A percentile compares a stretch with the other conserved stretches of the same genome.
phyloP scores from a whole-genome alignment of 78 protist species.

The Monocercomonoides exilis region DNA sequence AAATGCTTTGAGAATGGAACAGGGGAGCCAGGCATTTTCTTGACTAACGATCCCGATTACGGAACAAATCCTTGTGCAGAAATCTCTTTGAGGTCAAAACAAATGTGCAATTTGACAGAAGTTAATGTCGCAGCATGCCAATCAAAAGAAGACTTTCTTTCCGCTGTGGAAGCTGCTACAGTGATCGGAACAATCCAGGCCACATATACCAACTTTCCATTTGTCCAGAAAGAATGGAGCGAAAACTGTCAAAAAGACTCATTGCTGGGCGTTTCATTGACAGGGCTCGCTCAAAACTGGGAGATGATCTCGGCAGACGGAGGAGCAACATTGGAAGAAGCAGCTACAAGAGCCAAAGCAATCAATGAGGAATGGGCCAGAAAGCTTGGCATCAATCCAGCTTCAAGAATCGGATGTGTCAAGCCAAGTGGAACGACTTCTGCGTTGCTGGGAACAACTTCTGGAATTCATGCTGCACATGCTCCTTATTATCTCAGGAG shows the following conservation, averaged over 20 bases:
- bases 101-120: conserved; percentile 9
- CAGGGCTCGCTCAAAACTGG: background rate
- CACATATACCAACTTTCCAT: background rate
- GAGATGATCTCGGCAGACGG: background rate
- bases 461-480: conserved; percentile 7
- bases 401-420: background rate
- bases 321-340: background rate
- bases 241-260: background rate
- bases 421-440: conserved; percentile 9
- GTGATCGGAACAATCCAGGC: conserved; percentile 1
- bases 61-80: conserved; percentile 5
- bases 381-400: background rate
- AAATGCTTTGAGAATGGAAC: background rate
- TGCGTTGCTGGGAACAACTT: background rate
- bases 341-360: background rate
- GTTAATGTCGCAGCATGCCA: background rate
- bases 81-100: background rate
- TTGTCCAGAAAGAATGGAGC: background rate
- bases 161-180: background rate
- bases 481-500: conserved; percentile 2
- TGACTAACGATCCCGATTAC: conserved; percentile 4
- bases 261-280: conserved; percentile 1
- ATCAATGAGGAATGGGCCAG: background rate
- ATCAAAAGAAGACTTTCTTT: background rate
- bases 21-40: background rate